Evolutionary conservation across 768 basidiomycete species (phyloP).

Genomic region (Goffeauzyma gilvescens): DNA sequence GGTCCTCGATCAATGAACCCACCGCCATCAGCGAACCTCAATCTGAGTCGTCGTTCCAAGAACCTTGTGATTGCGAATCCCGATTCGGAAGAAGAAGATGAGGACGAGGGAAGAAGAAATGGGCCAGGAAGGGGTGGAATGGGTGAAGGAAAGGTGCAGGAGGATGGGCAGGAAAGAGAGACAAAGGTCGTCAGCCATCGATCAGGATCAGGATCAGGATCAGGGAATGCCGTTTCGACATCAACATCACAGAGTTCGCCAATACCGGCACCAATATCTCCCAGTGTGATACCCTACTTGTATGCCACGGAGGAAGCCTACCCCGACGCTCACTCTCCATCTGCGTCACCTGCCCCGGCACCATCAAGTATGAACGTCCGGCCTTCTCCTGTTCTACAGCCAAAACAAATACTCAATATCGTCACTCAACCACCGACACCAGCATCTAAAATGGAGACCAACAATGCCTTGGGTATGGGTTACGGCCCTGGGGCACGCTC

Average conservation of each 20-base stretch:
- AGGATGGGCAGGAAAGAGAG: too few relatives aligned
- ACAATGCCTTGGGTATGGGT: not conserved
- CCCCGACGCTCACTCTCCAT: not conserved
- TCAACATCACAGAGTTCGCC: too few relatives aligned
- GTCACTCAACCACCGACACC: constrained; percentile 1
- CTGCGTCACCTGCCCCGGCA: not conserved
- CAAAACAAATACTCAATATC: not conserved
- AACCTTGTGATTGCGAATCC: constrained; percentile 1
- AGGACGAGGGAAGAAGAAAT: not conserved
- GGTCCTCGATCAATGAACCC: too few relatives aligned
- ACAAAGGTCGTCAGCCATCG: too few relatives aligned
- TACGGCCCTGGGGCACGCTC: too few relatives aligned
- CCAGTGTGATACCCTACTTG: not conserved
- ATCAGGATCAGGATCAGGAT: too few relatives aligned
- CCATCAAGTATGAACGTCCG: not conserved
- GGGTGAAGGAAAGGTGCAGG: too few relatives aligned
- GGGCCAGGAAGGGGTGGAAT: too few relatives aligned
- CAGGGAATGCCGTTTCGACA: too few relatives aligned
- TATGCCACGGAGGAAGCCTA: not conserved
- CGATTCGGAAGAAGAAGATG: not conserved
- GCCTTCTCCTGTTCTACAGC: not conserved
- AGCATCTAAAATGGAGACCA: not conserved
- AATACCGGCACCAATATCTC: too few relatives aligned
- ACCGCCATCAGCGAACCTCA: too few relatives aligned
- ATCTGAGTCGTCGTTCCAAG: too few relatives aligned